Evolutionary conservation across 352 stramenopile species (phyloP).

Genomic region (Phytopythium boreale): DNA sequence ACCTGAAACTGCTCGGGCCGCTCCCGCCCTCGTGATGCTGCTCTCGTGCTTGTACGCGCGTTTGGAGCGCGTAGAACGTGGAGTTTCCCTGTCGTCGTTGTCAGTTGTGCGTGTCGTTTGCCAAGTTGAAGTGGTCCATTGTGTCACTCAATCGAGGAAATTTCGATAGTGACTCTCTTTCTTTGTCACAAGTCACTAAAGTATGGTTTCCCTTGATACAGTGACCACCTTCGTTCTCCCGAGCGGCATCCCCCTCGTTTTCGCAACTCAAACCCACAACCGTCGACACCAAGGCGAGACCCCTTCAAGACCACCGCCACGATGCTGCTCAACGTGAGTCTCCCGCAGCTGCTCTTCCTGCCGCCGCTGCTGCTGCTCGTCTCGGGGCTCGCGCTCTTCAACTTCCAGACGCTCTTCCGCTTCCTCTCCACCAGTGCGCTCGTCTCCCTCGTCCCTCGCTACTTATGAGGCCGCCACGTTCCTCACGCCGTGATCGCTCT

Average conservation of each 20-base stretch:
- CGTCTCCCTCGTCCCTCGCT: background rate
- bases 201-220: background rate
- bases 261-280: background rate
- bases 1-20: constrained; percentile 7
- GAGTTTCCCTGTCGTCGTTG: no score
- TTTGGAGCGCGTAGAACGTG: background rate
- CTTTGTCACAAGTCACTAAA: background rate
- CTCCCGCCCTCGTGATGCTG: background rate
- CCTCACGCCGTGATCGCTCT: no score
- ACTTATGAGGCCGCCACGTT: background rate
- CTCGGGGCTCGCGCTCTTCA: constrained; percentile 67
- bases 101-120: no score
- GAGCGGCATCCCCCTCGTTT: background rate
- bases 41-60: no score
- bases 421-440: constrained; percentile 63
- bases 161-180: background rate
- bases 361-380: constrained; percentile 66
- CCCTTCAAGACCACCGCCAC: background rate
- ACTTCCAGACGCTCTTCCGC: constrained; percentile 77
- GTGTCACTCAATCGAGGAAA: constrained; percentile 1
- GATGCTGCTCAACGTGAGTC: constrained; percentile 45
- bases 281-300: no score
- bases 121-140: background rate
- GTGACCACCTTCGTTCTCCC: background rate
- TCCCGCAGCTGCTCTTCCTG: constrained; percentile 67